Base-by-base conservation (phyloP, 139 green algal species). In the Haematococcus lacustris region DNA sequence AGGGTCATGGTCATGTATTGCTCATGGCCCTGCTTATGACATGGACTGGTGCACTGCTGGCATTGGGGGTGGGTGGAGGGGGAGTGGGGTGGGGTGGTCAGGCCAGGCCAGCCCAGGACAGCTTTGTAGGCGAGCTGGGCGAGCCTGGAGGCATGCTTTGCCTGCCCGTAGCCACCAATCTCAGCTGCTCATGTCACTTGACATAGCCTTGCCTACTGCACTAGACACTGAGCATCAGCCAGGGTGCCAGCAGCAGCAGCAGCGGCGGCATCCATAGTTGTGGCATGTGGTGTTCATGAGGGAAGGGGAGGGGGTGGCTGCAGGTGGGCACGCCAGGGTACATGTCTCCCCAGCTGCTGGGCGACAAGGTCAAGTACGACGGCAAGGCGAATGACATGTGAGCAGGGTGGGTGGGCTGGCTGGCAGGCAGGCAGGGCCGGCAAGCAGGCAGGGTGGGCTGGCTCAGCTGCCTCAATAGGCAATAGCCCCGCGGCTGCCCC, bases 281-380 rank as follows among this genome's bases (percentile, higher is more conserved):
- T 9, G 9, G 43, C 43, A 53, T 17, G 9, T 28, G 9, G 9
- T 9, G 9, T 9, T 17, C 9, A 28, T 28, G 9, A 53, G 9
- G 43, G 9, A 53, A 28, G 43, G 43, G 9, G 43, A 53, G 17
- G 7, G 53, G 13, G 53, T 63, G 53, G 23, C 21, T 25, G 25
- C 53, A 66, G 59, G 59, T 66, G 30, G 59, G 59, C 59, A 66
- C 59, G 4, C 43, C 43, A 53, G 63, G 63, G 2, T 69, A 69
- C 63, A 69, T 69, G 63, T 35, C 63, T 3, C 63, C 63, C 2
- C 63, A 69, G 63, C 63, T 69, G 63, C 63, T 69, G 63, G 63
- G 63, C 35, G 63, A 69, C 2, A 33, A 6, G n/a, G 37, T 69
- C 17, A 37, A 69, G 63, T 69, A 69, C 63, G 63, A 69, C 63